These are phyloP conservation scores for Cadophora sp. DNA, from an alignment of 2,329 filamentous ascomycete species.

Conservation along the genomic window DNA sequence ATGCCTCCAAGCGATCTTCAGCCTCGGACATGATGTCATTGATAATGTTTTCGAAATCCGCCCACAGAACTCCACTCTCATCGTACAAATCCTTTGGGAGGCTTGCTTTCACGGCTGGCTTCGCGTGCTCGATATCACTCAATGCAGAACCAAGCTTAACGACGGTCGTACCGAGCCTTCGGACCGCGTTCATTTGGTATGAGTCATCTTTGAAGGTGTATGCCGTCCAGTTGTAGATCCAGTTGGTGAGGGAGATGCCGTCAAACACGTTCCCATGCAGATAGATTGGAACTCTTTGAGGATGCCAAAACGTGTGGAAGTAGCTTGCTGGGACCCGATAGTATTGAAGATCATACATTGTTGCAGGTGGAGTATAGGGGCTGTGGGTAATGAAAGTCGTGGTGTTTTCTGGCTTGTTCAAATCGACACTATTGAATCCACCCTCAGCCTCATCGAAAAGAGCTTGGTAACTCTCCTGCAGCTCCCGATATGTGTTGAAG, in stretches of 20 bases:
- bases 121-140: constrained; percentile 16
- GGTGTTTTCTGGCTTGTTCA: neutral
- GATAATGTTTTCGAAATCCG: constrained; percentile 14
- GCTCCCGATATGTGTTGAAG: constrained; percentile 16
- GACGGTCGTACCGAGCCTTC: constrained; percentile 10
- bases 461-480: constrained; percentile 18
- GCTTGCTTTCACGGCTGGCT: constrained; percentile 3
- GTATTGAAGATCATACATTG: constrained; percentile 17
- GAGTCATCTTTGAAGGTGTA: constrained; percentile 17
- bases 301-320: constrained; percentile 20
- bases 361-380: constrained; percentile 17
- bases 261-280: constrained; percentile 22
- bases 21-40: constrained; percentile 20
- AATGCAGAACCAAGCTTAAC: constrained; percentile 17
- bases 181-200: constrained; percentile 17
- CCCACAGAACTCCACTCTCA: constrained; percentile 17
- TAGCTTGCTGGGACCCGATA: constrained; percentile 21
- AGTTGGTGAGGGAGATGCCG: constrained; percentile 15
- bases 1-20: constrained; percentile 9
- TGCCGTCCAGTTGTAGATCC: constrained; percentile 20
- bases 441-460: neutral
- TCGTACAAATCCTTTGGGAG: constrained; percentile 12
- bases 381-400: constrained; percentile 16
- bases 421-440: neutral
- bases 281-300: constrained; percentile 15